Base-by-base conservation (phyloP, 805 yeast species). In the Pichia membranifaciens region DNA sequence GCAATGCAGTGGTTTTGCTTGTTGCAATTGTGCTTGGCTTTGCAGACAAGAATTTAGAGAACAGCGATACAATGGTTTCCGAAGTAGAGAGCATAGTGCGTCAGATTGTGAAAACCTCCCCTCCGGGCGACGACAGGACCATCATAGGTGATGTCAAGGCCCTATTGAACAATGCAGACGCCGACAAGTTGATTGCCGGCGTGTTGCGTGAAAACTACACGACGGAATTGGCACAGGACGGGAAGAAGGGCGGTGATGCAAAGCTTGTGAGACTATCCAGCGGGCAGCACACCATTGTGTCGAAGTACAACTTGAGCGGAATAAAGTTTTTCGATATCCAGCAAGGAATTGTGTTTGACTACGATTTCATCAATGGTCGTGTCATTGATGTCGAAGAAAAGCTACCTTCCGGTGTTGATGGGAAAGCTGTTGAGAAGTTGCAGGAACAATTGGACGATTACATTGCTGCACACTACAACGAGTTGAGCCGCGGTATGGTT, bases 391-490 rank as follows among this genome's bases (percentile, higher is more conserved):
- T 81, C 31, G 87, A 81, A 39, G 61, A 59, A 16, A 41, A 57
- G 21, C 51, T 50, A 1, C 55, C 58, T 8, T 51, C 37, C 7
- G n/a, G 22, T 9, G 15, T 41, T 20, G 68, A n/a, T 43, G 43
- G 4, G 33, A 42, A 48, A 15, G n/a, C 33, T 7, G 22, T 51
- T 22, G 36, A 5, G 17, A 48, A 50, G 1, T 53, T 67, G 38
- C 54, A 52, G 28, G 39, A 47, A 3, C 51, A 61, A 23, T 67
- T 83, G 39, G 65, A 66, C 44, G 55, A 51, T 21, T 90, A 90
- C 60, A 78, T 83, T 1, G 60, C 66, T 3, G 80, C 77, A 45
- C 87, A 85, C 57, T 91, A 75, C 60, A 87, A 91, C 2, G 77
- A 82, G 4, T 59, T 62, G 12, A 74, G 62, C 58, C 73, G 72